These are phyloP conservation scores for Pseudogymnoascus sp. DNA, from an alignment of 2,329 filamentous ascomycete species.

Conservation along the genomic window DNA sequence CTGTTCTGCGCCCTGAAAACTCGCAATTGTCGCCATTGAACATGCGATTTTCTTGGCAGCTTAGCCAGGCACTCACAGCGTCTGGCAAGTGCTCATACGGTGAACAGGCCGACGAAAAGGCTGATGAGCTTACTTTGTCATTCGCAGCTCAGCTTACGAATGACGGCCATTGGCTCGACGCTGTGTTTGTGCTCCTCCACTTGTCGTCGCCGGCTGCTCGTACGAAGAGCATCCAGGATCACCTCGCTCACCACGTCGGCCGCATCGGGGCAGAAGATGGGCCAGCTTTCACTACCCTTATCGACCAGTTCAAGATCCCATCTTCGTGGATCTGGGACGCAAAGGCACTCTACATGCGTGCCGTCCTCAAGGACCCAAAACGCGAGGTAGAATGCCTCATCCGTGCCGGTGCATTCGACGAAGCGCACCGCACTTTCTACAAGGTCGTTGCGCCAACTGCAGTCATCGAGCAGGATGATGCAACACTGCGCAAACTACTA, in stretches of 20 bases:
- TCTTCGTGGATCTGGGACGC: conserved; percentile 78
- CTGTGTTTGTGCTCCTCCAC: conserved; percentile 72
- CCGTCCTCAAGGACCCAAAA: conserved; percentile 60
- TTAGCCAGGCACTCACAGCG: conserved; percentile 59
- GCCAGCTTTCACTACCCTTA: conserved; percentile 52
- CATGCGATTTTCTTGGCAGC: conserved; percentile 75
- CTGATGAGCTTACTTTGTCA: conserved; percentile 59
- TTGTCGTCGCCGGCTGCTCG: conserved; percentile 59
- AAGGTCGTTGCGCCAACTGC: conserved; percentile 73
- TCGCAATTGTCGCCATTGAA: conserved; percentile 69
- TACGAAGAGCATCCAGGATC: conserved; percentile 61
- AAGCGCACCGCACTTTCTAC: conserved; percentile 79
- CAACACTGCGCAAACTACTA: conserved; percentile 61
- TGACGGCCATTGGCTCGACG: conserved; percentile 60
- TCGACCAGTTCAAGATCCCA: conserved; percentile 63
- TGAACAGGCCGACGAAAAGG: conserved; percentile 48
- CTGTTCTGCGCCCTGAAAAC: conserved; percentile 69
- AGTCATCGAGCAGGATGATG: conserved; percentile 76
- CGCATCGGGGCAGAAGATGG: conserved; percentile 55
- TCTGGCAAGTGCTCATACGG: conserved; percentile 48
- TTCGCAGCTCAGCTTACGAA: conserved; percentile 60
- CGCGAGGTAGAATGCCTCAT: conserved; percentile 75
- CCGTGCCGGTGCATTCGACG: conserved; percentile 65
- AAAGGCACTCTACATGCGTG: conserved; percentile 74
- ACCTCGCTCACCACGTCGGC: conserved; percentile 65